Evolutionary conservation across 1,284 basidiomycete genomes (phyloP).

Genomic region (Coniferiporia sulphurascens): DNA sequence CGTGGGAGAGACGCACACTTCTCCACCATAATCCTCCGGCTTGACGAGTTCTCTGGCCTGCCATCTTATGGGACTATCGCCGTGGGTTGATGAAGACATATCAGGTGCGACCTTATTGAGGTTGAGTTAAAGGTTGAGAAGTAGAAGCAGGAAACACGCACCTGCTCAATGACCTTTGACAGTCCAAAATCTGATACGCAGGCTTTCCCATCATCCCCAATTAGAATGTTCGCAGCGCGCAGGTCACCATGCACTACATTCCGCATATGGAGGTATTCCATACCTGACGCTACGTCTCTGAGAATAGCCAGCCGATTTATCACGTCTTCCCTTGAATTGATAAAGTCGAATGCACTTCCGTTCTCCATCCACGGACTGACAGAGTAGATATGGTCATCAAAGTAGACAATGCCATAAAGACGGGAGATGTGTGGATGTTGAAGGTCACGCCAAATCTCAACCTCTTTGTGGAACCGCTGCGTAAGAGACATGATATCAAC

Average conservation of each 20-base stretch:
- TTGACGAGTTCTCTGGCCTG: slow-evolving; percentile 35
- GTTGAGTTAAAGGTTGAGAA: not conserved
- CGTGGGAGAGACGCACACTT: slow-evolving; percentile 29
- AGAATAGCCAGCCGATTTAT: slow-evolving; percentile 34
- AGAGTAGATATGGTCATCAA: slow-evolving; percentile 9
- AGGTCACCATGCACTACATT: slow-evolving; percentile 43
- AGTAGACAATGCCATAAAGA: slow-evolving; percentile 31
- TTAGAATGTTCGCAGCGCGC: slow-evolving; percentile 39
- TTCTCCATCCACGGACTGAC: slow-evolving; percentile 45
- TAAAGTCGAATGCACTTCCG: slow-evolving; percentile 32
- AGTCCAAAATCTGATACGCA: slow-evolving; percentile 39
- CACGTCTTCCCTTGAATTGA: slow-evolving; percentile 27
- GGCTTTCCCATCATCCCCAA: slow-evolving; percentile 32
- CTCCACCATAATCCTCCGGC: slow-evolving; percentile 18
- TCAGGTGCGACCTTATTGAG: slow-evolving; percentile 27
- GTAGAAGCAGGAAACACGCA: slow-evolving; percentile 19
- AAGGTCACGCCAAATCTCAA: slow-evolving; percentile 39
- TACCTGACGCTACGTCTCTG: slow-evolving; percentile 35
- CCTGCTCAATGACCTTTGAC: slow-evolving; percentile 38
- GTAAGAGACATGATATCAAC: not conserved
- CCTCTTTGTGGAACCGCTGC: slow-evolving; percentile 37
- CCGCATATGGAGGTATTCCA: slow-evolving; percentile 38
- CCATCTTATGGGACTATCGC: slow-evolving; percentile 32
- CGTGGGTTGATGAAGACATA: slow-evolving; percentile 22
- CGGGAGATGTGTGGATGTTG: slow-evolving; percentile 37